Evolutionary conservation across 2,329 filamentous ascomycete genomes (phyloP).

Genomic region (Penicillium aurantiogriseum): DNA sequence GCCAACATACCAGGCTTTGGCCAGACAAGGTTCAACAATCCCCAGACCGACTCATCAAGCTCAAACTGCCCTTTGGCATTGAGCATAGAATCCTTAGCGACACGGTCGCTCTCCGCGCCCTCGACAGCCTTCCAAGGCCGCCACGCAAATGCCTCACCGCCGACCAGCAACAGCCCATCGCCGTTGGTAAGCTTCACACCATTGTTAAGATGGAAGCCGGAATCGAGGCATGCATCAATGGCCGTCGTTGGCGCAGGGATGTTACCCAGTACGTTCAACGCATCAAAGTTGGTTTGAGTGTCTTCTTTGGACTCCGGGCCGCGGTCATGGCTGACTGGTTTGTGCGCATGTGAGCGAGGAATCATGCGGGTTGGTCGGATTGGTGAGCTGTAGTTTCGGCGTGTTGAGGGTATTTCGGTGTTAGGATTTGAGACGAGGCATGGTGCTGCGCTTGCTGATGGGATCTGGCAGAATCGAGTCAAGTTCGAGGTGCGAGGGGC

Average conservation of each 20-base stretch:
- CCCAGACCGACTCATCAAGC: slow-evolving; percentile 67
- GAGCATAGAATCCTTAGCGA: slow-evolving; percentile 51
- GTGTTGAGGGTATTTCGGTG: slow-evolving; percentile 9
- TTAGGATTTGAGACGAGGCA: slow-evolving; percentile 1
- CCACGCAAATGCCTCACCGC: slow-evolving; percentile 87
- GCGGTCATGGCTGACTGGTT: slow-evolving; percentile 53
- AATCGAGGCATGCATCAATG: slow-evolving; percentile 75
- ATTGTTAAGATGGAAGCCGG: slow-evolving; percentile 85
- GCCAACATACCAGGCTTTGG: slow-evolving; percentile 74
- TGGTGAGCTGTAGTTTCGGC: slow-evolving; percentile 28
- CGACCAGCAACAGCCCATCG: slow-evolving; percentile 73
- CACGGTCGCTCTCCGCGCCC: slow-evolving; percentile 32
- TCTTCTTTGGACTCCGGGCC: slow-evolving; percentile 61
- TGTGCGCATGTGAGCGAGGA: slow-evolving; percentile 34
- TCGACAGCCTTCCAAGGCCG: slow-evolving; percentile 65
- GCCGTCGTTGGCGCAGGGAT: slow-evolving; percentile 75
- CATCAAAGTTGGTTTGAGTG: slow-evolving; percentile 69
- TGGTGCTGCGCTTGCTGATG: slow-evolving; percentile 7
- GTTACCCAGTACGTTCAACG: slow-evolving; percentile 75
- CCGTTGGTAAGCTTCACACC: slow-evolving; percentile 69
- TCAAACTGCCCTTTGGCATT: slow-evolving; percentile 83
- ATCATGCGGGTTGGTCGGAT: slow-evolving; percentile 33
- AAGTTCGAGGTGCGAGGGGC: slow-evolving; percentile 13
- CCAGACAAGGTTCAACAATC: slow-evolving; percentile 74
- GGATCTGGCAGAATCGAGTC: slow-evolving; percentile 13